These are phyloP conservation scores for Nannochloris sp. DNA, from an alignment of 139 green algal genomes.

Conservation along the genomic window DNA sequence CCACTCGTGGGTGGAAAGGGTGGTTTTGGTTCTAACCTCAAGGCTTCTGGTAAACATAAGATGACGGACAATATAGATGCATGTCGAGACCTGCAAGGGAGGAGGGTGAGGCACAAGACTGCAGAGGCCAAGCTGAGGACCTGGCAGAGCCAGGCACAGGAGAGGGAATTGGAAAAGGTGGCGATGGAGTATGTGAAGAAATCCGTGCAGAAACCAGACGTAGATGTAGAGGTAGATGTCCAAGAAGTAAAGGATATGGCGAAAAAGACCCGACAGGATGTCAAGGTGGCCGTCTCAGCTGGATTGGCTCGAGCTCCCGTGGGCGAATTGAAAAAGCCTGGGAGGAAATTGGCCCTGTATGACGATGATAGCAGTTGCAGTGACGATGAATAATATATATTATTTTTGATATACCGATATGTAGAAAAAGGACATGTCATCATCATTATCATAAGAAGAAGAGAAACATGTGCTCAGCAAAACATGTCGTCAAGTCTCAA, in stretches of 20 bases:
- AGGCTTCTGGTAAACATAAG: constrained; percentile 72
- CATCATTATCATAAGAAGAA: no score
- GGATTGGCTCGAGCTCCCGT: not conserved
- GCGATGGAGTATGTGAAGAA: constrained; percentile 69
- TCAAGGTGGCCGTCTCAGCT: constrained; percentile 1
- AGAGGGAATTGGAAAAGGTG: constrained; percentile 75
- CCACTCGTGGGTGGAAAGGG: constrained; percentile 91
- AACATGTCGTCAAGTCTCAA: no score
- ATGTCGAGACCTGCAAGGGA: constrained; percentile 79
- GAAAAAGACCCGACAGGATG: not conserved
- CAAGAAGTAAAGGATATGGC: constrained; percentile 19
- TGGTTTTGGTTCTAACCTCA: constrained; percentile 87
- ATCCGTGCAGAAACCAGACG: constrained; percentile 38
- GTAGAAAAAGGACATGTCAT: no score
- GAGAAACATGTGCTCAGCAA: no score
- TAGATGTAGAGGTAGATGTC: constrained; percentile 39
- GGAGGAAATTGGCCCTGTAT: constrained; percentile 2
- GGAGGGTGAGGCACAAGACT: constrained; percentile 54
- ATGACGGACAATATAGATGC: constrained; percentile 87
- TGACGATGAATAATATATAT: not conserved
- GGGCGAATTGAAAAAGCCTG: not conserved
- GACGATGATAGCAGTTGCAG: not conserved
- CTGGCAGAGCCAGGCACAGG: constrained; percentile 55
- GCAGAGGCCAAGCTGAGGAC: constrained; percentile 72
- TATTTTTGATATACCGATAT: not conserved